Base-by-base conservation (phyloP, 2,329 filamentous ascomycete genomes). In the Aspergillus aculeatinus region DNA sequence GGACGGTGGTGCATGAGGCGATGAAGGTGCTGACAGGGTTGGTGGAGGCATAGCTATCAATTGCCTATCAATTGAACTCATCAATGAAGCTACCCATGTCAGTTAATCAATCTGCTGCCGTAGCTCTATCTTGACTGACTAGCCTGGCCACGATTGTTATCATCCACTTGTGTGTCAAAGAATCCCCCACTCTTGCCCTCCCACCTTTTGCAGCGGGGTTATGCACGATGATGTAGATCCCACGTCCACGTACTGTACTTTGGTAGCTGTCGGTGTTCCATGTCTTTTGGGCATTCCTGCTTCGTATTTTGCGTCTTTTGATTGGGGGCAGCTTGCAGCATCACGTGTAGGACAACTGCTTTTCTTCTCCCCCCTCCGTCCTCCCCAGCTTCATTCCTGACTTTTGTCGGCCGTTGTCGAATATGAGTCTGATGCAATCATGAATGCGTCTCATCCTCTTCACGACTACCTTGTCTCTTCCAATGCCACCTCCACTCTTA, bases 1-100 rank as follows among this genome's bases (percentile, higher is more conserved):
- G 86, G 85, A 84, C 83, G 0, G 84, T 88, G 3, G 81, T 88
- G 4, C 84, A 87, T 63, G 83, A 86, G 66, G 85, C 83, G 0
- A 85, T 86, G 74, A 81, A 83, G 63, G 84, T 87, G 3, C 66
- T 88, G 47, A 57, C 69, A 9, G 61, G 57, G 11, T 57, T 62
- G 44, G 51, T 14, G n/a, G 42, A 35, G 44, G 4, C 3, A 35
- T 55, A 25, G 50, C 29, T 25, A 12, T 55, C 21, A 33, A 42
- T 23, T 71, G 50, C 68, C 65, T 59, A 23, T 50, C 25, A 29
- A 12, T 39, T 7, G 1, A 44, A n/a, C 39, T 6, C 6, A 19
- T 10, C 39, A n/a, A n/a, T 35, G 33, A 16, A 35, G 14, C 16
- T 44, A 42, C 16, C 39, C 16, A n/a, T 35, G 5, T 2, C 7